Evolutionary conservation across 75 land plant species (phyloP).

Genomic region (Cryptomeria japonica): DNA sequence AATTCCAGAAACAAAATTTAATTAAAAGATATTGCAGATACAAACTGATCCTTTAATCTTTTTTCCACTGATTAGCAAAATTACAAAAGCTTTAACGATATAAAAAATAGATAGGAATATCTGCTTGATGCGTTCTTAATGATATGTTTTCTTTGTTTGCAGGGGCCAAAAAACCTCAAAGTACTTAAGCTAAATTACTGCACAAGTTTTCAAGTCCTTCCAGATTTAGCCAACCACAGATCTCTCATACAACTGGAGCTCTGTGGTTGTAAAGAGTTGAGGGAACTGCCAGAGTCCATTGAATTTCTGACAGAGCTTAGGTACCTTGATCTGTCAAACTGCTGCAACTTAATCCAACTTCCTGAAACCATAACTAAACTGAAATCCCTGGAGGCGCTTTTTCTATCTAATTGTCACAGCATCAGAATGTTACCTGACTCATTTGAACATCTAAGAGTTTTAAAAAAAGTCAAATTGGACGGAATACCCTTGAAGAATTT

Average conservation of each 20-base stretch:
- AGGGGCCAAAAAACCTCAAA: slow-evolving; percentile 7
- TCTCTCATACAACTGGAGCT: slow-evolving; percentile 16
- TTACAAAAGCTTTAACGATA: not conserved
- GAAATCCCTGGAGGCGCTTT: slow-evolving; percentile 5
- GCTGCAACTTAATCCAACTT: slow-evolving; percentile 9
- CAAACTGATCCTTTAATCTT: not conserved
- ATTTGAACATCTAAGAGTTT: slow-evolving; percentile 16
- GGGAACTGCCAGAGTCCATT: slow-evolving; percentile 12
- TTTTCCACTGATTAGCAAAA: not conserved
- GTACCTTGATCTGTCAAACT: slow-evolving; percentile 18
- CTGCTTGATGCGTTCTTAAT: not conserved
- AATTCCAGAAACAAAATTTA: no score
- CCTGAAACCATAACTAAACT: not conserved
- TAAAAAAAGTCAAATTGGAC: slow-evolving; percentile 6
- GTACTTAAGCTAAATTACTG: slow-evolving; percentile 6
- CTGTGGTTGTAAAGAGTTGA: slow-evolving; percentile 17
- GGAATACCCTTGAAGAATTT: not conserved
- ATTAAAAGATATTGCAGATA: not conserved
- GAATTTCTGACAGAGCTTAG: slow-evolving; percentile 14
- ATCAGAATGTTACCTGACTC: slow-evolving; percentile 9
- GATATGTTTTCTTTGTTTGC: not conserved
- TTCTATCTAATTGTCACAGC: slow-evolving; percentile 11
- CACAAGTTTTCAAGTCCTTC: slow-evolving; percentile 12
- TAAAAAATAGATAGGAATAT: not conserved
- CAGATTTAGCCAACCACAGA: not conserved